Evolutionary conservation across 345 rosid species (phyloP), one percentile per base, ranked within the genome.

Genomic region (Rhodomyrtus tomentosa): DNA sequence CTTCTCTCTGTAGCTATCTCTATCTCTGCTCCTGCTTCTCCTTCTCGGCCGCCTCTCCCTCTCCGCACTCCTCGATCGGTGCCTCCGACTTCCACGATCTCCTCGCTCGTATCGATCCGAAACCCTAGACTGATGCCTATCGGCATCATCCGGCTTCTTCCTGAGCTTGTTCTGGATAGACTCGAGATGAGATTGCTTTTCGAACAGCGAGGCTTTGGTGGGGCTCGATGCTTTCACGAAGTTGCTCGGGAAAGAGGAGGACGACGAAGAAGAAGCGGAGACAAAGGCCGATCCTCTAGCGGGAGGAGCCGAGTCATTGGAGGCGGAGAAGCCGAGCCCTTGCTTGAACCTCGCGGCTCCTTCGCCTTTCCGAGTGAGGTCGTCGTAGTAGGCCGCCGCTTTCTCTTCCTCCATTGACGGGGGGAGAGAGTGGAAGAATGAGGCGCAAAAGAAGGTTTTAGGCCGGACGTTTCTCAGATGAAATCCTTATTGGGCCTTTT

Each of bases 331-430:
- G 10, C 99, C 98, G 22, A 96, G 96, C 50, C 99, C 99, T 91
- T 93, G 98, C 90, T 96, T 95, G 93, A 95, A 96, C 16, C 98
- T 90, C 48, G 99, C 99, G 59, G 99, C 98, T 55, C 98, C 99
- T 89, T 91, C 95, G 55, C 98, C 99, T 89, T 90, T 94, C 29
- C 96, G 93, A 5, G 93, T 93, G 58, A 94, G 96, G 88, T 95
- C 98, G 27, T 95, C 94, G 89, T 94, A 91, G 92, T 93, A 94
- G 18, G 95, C 97, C 11, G 94, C 95, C 27, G 95, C 94, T 84
- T 93, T 93, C 38, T 93, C 97, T 85, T 94, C 97, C 86, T 94
- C 97, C 97, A 94, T 94, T 50, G 86, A 32, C 54, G 83, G 14
- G 42, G 24, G 3, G 42, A 32, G 45, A 68, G 3, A 68, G 7